phyloP scores from a whole-genome alignment of 768 basidiomycete genomes.

The Lentinus tigrinus region DNA sequence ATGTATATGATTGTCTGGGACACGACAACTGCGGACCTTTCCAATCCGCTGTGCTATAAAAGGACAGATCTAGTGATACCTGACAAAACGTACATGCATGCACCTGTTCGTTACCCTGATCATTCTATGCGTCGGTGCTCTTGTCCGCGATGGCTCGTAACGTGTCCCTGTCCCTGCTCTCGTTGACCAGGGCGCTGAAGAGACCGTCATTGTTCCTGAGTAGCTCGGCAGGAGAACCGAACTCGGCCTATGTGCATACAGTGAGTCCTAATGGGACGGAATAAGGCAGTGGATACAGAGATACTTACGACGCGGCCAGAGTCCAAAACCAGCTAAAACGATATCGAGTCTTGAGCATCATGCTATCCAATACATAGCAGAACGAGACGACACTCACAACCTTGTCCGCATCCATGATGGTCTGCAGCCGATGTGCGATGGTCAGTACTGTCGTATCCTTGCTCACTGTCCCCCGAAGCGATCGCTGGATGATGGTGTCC shows the following conservation, averaged over 20 bases:
- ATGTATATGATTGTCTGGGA: too few relatives aligned
- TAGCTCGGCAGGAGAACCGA: conserved; percentile 48
- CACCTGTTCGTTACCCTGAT: too few relatives aligned
- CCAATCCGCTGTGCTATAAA: too few relatives aligned
- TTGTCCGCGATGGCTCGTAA: too few relatives aligned
- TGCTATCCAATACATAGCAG: background rate
- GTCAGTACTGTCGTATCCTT: conserved; percentile 44
- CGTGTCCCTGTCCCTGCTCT: conserved; percentile 49
- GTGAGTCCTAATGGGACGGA: background rate
- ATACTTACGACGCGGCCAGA: conserved; percentile 39
- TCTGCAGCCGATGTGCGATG: conserved; percentile 43
- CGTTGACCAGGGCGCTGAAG: conserved; percentile 54
- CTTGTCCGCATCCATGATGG: conserved; percentile 55
- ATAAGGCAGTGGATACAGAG: background rate
- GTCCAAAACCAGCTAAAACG: conserved; percentile 39
- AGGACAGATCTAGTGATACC: too few relatives aligned
- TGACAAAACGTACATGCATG: too few relatives aligned
- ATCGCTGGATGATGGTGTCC: conserved; percentile 43
- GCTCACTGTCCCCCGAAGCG: conserved; percentile 37
- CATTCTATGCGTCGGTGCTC: too few relatives aligned
- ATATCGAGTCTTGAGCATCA: background rate
- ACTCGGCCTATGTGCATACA: conserved; percentile 38
- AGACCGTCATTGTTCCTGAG: conserved; percentile 49
- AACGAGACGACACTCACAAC: conserved; percentile 34
- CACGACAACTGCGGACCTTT: too few relatives aligned